A percentile compares a stretch with the other conserved stretches of the same genome.
Evolutionary conservation across 495 filamentous ascomycete species (phyloP).

Genomic region (Durotheca rogersii): DNA sequence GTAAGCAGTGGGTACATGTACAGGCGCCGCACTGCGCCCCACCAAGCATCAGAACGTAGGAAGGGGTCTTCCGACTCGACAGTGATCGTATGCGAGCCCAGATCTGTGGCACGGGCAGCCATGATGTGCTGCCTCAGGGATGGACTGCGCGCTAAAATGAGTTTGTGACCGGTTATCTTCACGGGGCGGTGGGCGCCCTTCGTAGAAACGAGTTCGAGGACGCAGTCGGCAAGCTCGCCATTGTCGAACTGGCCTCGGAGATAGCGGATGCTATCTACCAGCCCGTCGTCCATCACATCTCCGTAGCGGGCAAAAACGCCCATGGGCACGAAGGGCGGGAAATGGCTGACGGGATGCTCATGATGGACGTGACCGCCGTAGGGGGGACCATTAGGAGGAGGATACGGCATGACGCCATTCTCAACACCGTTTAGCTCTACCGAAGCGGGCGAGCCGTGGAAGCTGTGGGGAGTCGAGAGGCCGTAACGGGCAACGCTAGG

Average conservation of each 20-base stretch:
- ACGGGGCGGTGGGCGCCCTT: conserved; percentile 41
- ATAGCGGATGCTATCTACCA: conserved; percentile 40
- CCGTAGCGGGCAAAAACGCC: conserved; percentile 16
- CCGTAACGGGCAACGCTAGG: conserved; percentile 41
- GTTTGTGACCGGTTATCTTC: conserved; percentile 49
- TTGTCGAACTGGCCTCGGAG: conserved; percentile 43
- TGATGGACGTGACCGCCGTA: conserved; percentile 33
- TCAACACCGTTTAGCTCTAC: conserved; percentile 40
- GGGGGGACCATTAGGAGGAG: conserved; percentile 34
- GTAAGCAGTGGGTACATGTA: conserved; percentile 49
- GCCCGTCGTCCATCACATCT: conserved; percentile 32
- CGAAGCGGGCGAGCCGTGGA: conserved; percentile 55
- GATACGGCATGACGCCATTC: conserved; percentile 29
- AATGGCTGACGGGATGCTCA: conserved; percentile 24
- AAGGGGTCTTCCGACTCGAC: conserved; percentile 51
- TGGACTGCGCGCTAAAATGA: conserved; percentile 54
- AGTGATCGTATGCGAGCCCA: conserved; percentile 39
- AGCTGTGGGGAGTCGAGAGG: conserved; percentile 54
- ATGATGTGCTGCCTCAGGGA: conserved; percentile 40
- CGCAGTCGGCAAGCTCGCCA: conserved; percentile 49
- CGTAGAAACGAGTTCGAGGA: conserved; percentile 47
- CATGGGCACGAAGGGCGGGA: conserved; percentile 27
- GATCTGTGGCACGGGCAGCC: conserved; percentile 28
- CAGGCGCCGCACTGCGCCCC: conserved; percentile 48
- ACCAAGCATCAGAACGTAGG: conserved; percentile 50